Conservation (phyloP, 2,329 filamentous ascomycete species). For the Colletotrichum lindemuthianum region DNA sequence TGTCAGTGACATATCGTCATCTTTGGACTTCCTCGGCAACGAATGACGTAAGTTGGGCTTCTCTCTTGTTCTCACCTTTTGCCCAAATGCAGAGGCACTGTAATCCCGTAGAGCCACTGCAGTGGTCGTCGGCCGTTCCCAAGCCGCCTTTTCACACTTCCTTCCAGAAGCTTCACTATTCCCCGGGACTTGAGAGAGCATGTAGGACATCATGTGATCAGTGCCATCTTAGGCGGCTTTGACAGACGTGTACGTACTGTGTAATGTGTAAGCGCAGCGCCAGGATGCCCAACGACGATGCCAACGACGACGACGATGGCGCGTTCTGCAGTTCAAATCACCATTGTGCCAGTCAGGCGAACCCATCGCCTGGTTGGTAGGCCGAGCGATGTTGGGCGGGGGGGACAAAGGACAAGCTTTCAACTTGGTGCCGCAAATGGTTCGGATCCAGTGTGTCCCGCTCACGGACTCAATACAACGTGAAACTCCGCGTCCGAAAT, state of each 20-base stretch:
- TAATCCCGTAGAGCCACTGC: slow-evolving; percentile 7
- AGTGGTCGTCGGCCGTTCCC: neutral
- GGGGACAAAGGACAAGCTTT: slow-evolving; percentile 28
- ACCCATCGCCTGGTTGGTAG: neutral
- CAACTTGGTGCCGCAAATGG: slow-evolving; percentile 27
- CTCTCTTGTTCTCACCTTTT: too few relatives aligned
- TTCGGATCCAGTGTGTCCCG: slow-evolving; percentile 42
- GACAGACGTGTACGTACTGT: neutral
- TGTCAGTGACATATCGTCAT: too few relatives aligned
- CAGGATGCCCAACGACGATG: slow-evolving; percentile 3
- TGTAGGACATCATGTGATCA: slow-evolving; percentile 1
- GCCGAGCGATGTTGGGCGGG: neutral
- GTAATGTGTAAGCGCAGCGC: neutral
- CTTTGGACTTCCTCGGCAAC: neutral
- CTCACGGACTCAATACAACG: slow-evolving; percentile 37
- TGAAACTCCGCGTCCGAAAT: slow-evolving; percentile 39
- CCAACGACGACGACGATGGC: slow-evolving; percentile 1
- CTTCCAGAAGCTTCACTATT: slow-evolving; percentile 10
- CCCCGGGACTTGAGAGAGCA: neutral
- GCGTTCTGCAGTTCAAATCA: slow-evolving; percentile 25
- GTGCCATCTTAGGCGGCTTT: slow-evolving; percentile 10
- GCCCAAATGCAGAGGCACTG: too few relatives aligned
- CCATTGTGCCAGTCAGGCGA: neutral
- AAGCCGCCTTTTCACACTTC: neutral
- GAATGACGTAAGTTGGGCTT: slow-evolving; percentile 7